phyloP scores from a whole-genome alignment of 129 eudicot species.

The Saussurea involucrata region DNA sequence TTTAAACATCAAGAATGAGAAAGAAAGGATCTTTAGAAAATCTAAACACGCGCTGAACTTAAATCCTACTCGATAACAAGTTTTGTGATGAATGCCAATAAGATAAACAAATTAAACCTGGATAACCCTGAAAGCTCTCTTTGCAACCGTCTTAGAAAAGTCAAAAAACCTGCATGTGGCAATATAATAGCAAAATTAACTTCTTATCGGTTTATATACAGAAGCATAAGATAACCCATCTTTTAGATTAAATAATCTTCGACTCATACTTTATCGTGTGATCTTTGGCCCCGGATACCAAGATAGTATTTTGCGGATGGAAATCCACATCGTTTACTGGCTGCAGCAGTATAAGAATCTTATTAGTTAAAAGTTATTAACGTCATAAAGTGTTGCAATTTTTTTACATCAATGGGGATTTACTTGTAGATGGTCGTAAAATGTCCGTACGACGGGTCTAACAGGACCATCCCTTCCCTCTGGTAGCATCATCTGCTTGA shows the following conservation, averaged over 20 bases:
- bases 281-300: conserved; percentile 89
- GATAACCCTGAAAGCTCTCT: conserved; percentile 83
- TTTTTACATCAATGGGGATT: neutral
- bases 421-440: conserved; percentile 88
- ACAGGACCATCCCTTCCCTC: conserved; percentile 77
- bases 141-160: conserved; percentile 77
- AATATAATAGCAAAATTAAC: conserved; percentile 1
- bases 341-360: conserved; percentile 47
- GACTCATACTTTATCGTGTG: conserved; percentile 69
- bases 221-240: neutral
- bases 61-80: neutral
- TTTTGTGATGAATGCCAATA: neutral
- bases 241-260: neutral
- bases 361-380: conserved; percentile 16
- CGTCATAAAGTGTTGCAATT: neutral
- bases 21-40: neutral
- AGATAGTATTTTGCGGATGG: conserved; percentile 77
- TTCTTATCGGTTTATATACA: neutral
- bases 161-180: conserved; percentile 75
- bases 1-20: neutral
- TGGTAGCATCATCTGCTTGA: conserved; percentile 88
- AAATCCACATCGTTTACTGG: conserved; percentile 91
- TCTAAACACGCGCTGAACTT: neutral
- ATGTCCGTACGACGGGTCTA: conserved; percentile 77
- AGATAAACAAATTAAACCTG: conserved; percentile 51